Conservation (phyloP, 176 grass and related monocot genomes). For the Zoysia japonica region DNA sequence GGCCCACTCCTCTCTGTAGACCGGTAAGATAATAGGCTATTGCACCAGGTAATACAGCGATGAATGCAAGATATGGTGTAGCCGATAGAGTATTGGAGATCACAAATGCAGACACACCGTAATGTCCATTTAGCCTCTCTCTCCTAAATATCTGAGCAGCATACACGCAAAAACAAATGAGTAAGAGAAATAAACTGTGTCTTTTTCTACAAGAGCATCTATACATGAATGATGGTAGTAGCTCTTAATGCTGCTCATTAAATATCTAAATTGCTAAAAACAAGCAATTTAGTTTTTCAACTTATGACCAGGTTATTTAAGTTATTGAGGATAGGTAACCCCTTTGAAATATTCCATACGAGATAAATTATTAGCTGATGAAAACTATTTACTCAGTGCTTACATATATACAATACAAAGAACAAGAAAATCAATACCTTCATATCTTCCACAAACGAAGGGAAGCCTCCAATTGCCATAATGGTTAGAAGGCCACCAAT, state of each 20-base stretch:
- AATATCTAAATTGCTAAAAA: too few relatives aligned
- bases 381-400: background rate
- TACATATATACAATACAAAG: background rate
- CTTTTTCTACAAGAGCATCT: too few relatives aligned
- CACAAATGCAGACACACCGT: slow-evolving; percentile 43
- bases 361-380: background rate
- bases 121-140: slow-evolving; percentile 62
- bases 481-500: slow-evolving; percentile 49
- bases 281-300: background rate
- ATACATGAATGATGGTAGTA: too few relatives aligned
- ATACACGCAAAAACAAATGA: background rate
- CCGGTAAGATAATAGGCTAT: slow-evolving; percentile 55
- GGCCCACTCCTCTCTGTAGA: slow-evolving; percentile 35
- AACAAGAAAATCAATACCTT: slow-evolving; percentile 35
- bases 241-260: too few relatives aligned
- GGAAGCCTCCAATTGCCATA: slow-evolving; percentile 79
- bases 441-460: slow-evolving; percentile 75
- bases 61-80: slow-evolving; percentile 45
- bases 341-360: background rate
- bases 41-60: slow-evolving; percentile 47
- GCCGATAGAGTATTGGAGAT: slow-evolving; percentile 57
- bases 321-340: background rate
- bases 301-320: background rate
- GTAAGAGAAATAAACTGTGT: background rate
- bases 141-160: slow-evolving; percentile 44